These are phyloP conservation scores for Eimeria tenella DNA, from an alignment of 169 alveolate species.

Conservation along the genomic window DNA sequence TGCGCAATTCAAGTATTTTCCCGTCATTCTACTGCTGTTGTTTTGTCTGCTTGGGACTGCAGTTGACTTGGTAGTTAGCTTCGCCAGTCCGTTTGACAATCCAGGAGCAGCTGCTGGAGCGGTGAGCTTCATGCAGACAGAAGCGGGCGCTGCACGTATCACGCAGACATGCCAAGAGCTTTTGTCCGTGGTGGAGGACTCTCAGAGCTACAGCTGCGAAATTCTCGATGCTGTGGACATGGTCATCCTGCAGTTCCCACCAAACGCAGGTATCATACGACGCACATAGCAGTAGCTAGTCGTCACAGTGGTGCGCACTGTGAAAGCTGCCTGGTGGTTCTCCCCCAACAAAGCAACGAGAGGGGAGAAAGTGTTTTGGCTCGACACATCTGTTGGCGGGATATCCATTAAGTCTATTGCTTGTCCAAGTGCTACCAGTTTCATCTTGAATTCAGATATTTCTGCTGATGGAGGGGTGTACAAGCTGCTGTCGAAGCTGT, in stretches of 20 bases:
- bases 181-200: constrained; percentile 41
- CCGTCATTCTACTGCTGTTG: neutral
- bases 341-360: too few relatives aligned
- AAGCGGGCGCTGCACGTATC: constrained; percentile 36
- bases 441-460: neutral
- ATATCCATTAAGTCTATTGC: too few relatives aligned
- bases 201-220: neutral
- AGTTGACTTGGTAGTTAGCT: constrained; percentile 42
- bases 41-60: neutral
- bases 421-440: neutral
- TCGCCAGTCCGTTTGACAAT: constrained; percentile 44
- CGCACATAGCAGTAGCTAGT: too few relatives aligned
- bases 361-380: too few relatives aligned
- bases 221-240: constrained; percentile 37
- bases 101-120: neutral
- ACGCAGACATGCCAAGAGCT: constrained; percentile 28
- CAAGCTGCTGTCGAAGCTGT: neutral
- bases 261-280: constrained; percentile 2
- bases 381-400: too few relatives aligned
- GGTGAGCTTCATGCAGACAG: constrained; percentile 60
- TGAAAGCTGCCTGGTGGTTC: too few relatives aligned
- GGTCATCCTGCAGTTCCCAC: constrained; percentile 55
- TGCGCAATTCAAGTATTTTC: too few relatives aligned
- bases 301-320: too few relatives aligned
- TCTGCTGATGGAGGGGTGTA: constrained; percentile 36